phyloP scores from a whole-genome alignment of 306 rosid genomes.

The Spatholobus suberectus region DNA sequence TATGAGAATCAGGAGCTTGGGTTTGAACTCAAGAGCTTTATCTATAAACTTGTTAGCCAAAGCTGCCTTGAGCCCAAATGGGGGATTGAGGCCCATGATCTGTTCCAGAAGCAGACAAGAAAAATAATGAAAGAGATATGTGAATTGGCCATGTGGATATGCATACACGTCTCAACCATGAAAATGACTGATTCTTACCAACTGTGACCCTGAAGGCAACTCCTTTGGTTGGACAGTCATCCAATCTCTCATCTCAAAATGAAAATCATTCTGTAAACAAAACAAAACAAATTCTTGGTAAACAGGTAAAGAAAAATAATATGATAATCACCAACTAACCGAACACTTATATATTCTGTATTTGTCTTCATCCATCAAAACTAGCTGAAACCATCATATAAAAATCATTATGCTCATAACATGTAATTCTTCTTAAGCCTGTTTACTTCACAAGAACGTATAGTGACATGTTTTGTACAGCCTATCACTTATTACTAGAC shows the following conservation, averaged over 20 bases:
- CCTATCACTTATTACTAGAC: neutral
- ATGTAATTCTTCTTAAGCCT: slow-evolving; percentile 2
- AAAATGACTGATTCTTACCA: slow-evolving; percentile 62
- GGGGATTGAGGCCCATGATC: slow-evolving; percentile 98
- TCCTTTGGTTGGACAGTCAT: slow-evolving; percentile 69
- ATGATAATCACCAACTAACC: too few relatives aligned
- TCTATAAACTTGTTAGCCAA: slow-evolving; percentile 80
- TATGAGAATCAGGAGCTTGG: slow-evolving; percentile 83
- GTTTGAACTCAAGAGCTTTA: slow-evolving; percentile 84
- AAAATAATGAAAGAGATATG: neutral
- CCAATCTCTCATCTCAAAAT: slow-evolving; percentile 95
- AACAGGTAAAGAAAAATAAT: slow-evolving; percentile 35
- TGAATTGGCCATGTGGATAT: slow-evolving; percentile 5
- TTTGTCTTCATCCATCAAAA: slow-evolving; percentile 15
- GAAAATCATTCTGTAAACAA: slow-evolving; percentile 74
- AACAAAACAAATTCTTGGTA: slow-evolving; percentile 32
- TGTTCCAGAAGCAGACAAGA: slow-evolving; percentile 45
- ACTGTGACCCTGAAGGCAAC: slow-evolving; percentile 68
- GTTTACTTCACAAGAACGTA: neutral
- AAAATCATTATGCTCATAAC: slow-evolving; percentile 9
- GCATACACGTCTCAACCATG: slow-evolving; percentile 30
- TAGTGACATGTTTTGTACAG: slow-evolving; percentile 2
- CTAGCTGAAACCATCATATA: slow-evolving; percentile 1
- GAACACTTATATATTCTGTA: slow-evolving; percentile 1
- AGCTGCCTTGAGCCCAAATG: slow-evolving; percentile 79